A percentile compares a stretch with the other conserved stretches of the same genome.
phyloP scores from a whole-genome alignment of 1,139 yeast genomes.

The Hansenula sp. region DNA sequence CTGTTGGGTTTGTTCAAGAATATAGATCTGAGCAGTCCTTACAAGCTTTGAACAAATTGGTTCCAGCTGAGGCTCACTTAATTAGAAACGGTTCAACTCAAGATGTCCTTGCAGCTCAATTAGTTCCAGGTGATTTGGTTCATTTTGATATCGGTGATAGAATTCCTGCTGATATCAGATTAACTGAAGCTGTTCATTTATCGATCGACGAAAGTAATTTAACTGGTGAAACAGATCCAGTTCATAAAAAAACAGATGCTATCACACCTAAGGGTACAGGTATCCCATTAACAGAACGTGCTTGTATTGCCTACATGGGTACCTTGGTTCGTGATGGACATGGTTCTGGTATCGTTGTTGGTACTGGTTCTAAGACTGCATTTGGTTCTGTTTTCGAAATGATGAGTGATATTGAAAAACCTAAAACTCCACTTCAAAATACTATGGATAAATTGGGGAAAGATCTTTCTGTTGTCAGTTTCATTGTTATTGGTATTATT shows the following conservation, averaged over 20 bases:
- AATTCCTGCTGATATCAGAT: constrained; percentile 88
- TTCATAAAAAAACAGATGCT: constrained; percentile 60
- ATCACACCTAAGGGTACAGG: constrained; percentile 22
- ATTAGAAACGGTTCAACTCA: constrained; percentile 75
- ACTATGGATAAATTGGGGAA: constrained; percentile 95
- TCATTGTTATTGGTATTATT: constrained; percentile 80
- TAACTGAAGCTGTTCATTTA: constrained; percentile 72
- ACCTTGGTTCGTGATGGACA: constrained; percentile 93
- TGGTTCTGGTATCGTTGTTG: constrained; percentile 90
- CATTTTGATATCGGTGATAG: constrained; percentile 89
- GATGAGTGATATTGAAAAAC: constrained; percentile 93
- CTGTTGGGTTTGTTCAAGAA: constrained; percentile 96
- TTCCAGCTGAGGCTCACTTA: constrained; percentile 90
- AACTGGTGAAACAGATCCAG: constrained; percentile 93
- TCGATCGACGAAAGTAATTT: constrained; percentile 76
- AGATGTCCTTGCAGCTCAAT: constrained; percentile 74
- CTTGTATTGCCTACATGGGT: constrained; percentile 88
- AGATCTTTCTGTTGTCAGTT: constrained; percentile 78
- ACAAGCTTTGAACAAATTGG: constrained; percentile 85
- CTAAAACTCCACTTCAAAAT: constrained; percentile 90
- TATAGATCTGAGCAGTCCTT: constrained; percentile 90
- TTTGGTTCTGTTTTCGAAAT: constrained; percentile 87
- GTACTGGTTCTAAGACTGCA: constrained; percentile 83
- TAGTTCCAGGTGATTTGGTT: constrained; percentile 94
- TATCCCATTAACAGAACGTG: constrained; percentile 61